phyloP scores from a whole-genome alignment of 2,329 filamentous ascomycete genomes.

The Alternaria atra region DNA sequence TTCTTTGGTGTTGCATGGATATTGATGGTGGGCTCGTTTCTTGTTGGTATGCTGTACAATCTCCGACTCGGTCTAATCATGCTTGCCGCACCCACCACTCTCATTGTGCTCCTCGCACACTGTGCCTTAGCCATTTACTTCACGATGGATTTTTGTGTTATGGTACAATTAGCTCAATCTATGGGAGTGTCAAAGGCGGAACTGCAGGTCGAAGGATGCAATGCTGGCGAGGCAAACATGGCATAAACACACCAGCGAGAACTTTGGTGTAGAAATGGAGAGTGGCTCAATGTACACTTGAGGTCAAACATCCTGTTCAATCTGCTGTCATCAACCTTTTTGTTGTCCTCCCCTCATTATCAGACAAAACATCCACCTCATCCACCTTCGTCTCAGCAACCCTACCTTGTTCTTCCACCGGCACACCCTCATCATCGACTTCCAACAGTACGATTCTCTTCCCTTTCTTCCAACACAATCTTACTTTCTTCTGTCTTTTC shows the following conservation, averaged over 20 bases:
- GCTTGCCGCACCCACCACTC: background rate
- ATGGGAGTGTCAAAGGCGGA: too few species aligned
- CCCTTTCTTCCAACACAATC: background rate
- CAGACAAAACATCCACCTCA: background rate
- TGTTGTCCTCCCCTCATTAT: constrained; percentile 7
- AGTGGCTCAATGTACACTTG: too few species aligned
- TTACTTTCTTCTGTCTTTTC: background rate
- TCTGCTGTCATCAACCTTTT: background rate
- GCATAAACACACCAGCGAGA: background rate
- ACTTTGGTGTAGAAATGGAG: background rate
- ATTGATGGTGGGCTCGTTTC: background rate
- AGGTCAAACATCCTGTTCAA: background rate
- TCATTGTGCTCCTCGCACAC: background rate
- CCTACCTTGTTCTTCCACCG: background rate
- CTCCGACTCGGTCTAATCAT: background rate
- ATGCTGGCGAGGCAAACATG: background rate
- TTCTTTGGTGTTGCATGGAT: background rate
- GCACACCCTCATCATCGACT: background rate
- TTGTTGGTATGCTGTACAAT: background rate
- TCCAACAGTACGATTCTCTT: background rate
- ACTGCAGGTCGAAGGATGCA: background rate
- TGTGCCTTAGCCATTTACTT: too few species aligned
- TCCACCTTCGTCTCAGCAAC: background rate
- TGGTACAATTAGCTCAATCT: too few species aligned
- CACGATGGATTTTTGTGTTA: too few species aligned